Evolutionary conservation across 176 grass and related monocot genomes (phyloP), one percentile per base, ranked within the genome.

Genomic region (Urochloa ruziziensis): DNA sequence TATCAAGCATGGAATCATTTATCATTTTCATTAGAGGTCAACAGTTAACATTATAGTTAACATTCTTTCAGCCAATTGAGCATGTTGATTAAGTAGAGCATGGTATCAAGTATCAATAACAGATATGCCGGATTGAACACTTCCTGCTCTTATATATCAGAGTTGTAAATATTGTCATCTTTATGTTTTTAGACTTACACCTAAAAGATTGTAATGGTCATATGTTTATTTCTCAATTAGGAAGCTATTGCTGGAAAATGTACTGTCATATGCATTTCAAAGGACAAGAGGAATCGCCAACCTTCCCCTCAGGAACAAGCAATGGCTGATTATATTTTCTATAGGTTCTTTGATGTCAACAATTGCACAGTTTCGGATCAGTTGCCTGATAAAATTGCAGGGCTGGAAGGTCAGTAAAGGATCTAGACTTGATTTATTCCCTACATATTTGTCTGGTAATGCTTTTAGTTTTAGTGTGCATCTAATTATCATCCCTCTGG

Each of bases 191-290:
- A 15, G 28, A 30, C 67, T 37, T 54, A 52, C 81, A 67, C 32
- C 30, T 46, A 43, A 74, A 87, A 80, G 56, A 16, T 87, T 87
- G 21, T 83, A 83, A 63, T 67, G 74, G 9, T 23, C 60, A 73
- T 82, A 49, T 83, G 39, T 63, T 81, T 35, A 65, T 85, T 66
- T 28, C 24, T 85, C 42, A 82, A 84, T 60, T 61, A 96, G 96
- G 93, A 99, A 85, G 85, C 89, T 60, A 65, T 99, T 62, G 89
- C 77, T 91, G 96, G 91, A 43, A 99, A 94, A 94, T 96, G 96
- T 73, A 84, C 72, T 63, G 89, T 99, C 67, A 75, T 99, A 83
- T 99, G 96, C 86, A 89, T 78, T 64, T 99, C 83, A 82, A 94
- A 87, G 57, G 93, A 99, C 49, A 30, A 83, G 49, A 91, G 86